phyloP scores from a whole-genome alignment of 495 filamentous ascomycete genomes.

The Aspergillus saccharolyticus region DNA sequence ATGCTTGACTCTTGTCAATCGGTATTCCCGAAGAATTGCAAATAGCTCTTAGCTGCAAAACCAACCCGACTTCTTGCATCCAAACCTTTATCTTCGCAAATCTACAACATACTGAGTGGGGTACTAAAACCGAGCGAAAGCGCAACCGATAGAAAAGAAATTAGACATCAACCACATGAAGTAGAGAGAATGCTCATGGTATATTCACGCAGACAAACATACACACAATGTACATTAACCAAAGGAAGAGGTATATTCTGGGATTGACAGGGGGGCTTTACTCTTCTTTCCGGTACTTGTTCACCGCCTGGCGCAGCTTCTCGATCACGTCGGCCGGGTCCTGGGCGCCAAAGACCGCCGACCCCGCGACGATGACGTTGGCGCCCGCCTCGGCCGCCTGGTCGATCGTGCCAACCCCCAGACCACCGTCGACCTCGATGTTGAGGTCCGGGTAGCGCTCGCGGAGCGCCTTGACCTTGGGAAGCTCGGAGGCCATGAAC shows the following conservation, averaged over 20 bases:
- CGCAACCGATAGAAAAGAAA: not conserved
- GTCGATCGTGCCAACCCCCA: constrained; percentile 85
- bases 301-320: constrained; percentile 71
- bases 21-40: not conserved
- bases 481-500: constrained; percentile 93
- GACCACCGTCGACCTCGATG: constrained; percentile 94
- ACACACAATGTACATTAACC: too few relatives aligned
- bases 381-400: constrained; percentile 92
- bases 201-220: too few relatives aligned
- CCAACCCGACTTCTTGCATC: not conserved
- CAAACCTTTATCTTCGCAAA: not conserved
- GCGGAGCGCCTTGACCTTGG: constrained; percentile 83
- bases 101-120: not conserved
- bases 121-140: not conserved
- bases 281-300: constrained; percentile 41
- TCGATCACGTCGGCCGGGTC: constrained; percentile 81
- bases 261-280: not conserved
- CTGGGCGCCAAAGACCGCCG: constrained; percentile 88
- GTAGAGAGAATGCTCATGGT: not conserved
- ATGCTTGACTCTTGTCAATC: not conserved
- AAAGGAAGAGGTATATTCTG: too few relatives aligned
- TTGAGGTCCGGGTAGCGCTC: constrained; percentile 82
- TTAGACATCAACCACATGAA: not conserved
- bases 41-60: not conserved
- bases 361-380: constrained; percentile 98